These are phyloP conservation scores for Neofusicoccum parvum DNA, from an alignment of 2,329 filamentous ascomycete species.

Conservation along the genomic window DNA sequence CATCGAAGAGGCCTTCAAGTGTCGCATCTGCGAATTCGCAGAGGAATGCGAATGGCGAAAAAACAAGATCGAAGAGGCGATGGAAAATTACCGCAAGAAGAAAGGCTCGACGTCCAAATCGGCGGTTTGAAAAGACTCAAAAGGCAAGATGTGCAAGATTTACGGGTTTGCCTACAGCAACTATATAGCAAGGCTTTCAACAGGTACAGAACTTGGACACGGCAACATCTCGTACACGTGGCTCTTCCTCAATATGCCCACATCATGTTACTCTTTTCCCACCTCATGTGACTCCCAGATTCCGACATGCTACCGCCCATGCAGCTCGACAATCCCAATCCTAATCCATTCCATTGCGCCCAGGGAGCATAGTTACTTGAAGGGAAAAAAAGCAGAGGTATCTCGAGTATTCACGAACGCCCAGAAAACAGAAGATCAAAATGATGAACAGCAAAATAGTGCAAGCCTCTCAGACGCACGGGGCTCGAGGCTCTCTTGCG, in stretches of 20 bases:
- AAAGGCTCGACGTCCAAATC: not conserved
- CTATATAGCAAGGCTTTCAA: not conserved
- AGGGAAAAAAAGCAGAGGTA: not conserved
- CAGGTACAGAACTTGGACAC: not conserved
- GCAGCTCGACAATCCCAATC: not conserved
- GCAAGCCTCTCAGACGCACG: too few species aligned
- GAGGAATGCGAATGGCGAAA: conserved; percentile 78
- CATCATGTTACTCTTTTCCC: not conserved
- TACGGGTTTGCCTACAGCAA: not conserved
- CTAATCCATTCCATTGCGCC: not conserved
- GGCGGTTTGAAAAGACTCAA: not conserved
- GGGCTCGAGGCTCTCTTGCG: not conserved
- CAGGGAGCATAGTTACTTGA: too few species aligned
- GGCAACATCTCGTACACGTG: not conserved
- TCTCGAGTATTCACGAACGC: not conserved
- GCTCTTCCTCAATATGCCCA: not conserved
- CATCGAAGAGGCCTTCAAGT: conserved; percentile 87
- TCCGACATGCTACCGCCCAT: not conserved
- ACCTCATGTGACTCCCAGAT: not conserved
- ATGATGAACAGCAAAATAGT: too few species aligned
- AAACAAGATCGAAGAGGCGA: conserved; percentile 64
- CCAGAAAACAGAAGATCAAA: not conserved
- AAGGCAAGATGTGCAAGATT: not conserved
- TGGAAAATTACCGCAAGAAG: not conserved
- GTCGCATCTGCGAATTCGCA: conserved; percentile 79